Percentiles rank a stretch among this genome's conserved stretches.
These are phyloP conservation scores for Talaromyces wortmannii DNA, from an alignment of 495 filamentous ascomycete species.

Conservation along the genomic window DNA sequence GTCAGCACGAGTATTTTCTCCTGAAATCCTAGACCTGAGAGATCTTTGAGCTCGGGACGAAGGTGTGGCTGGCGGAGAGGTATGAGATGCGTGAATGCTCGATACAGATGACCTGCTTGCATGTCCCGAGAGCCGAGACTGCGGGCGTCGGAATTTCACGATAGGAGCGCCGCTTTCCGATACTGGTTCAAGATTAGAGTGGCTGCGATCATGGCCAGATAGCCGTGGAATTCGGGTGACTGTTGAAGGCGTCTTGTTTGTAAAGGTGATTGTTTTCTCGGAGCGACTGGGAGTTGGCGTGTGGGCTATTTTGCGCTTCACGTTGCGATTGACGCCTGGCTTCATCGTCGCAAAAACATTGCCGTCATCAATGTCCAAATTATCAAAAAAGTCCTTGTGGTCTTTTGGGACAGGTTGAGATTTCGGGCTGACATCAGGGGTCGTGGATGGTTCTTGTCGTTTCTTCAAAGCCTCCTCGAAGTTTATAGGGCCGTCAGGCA, in stretches of 20 bases:
- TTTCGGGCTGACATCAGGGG: conserved; percentile 9
- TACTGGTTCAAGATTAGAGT: conserved; percentile 82
- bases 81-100: conserved; percentile 50
- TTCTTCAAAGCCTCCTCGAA: conserved; percentile 70
- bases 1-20: conserved; percentile 44
- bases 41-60: conserved; percentile 47
- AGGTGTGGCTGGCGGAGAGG: conserved; percentile 42
- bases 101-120: conserved; percentile 59
- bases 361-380: conserved; percentile 78
- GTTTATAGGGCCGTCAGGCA: conserved; percentile 77
- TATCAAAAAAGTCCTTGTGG: conserved; percentile 55
- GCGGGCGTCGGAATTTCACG: conserved; percentile 48
- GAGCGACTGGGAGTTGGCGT: conserved; percentile 59
- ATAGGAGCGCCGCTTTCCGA: conserved; percentile 81
- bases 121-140: conserved; percentile 58
- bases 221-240: conserved; percentile 56
- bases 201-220: conserved; percentile 54
- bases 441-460: conserved; percentile 43
- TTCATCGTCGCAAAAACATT: conserved; percentile 75
- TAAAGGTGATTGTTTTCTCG: conserved; percentile 84
- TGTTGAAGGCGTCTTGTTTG: conserved; percentile 50
- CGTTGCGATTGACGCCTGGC: conserved; percentile 82
- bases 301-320: conserved; percentile 70
- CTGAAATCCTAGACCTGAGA: conserved; percentile 49
- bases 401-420: conserved; percentile 21